Conservation (phyloP, 352 stramenopile genomes). For the Blastocystis sp. region DNA sequence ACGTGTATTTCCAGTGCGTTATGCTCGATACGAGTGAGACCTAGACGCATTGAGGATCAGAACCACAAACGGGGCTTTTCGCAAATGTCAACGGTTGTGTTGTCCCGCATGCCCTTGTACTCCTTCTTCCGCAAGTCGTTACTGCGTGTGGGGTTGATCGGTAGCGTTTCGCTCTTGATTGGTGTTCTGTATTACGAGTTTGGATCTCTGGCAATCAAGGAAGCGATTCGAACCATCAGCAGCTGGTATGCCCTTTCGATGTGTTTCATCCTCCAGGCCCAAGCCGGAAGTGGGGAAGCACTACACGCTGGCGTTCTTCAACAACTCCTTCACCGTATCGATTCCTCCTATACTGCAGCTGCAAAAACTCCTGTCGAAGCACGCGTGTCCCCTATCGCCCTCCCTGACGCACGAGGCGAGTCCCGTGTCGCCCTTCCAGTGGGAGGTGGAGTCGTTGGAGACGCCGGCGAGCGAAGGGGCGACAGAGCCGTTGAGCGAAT, state of each 20-base stretch:
- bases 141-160: not conserved
- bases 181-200: not conserved
- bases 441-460: not conserved
- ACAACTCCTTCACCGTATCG: not conserved
- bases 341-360: not conserved
- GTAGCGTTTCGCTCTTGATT: not conserved
- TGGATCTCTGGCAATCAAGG: not conserved
- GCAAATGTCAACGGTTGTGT: conserved; percentile 28
- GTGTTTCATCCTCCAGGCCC: not conserved
- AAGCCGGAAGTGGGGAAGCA: not conserved
- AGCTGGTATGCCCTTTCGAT: not conserved
- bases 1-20: conserved; percentile 35
- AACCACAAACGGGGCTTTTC: conserved; percentile 3
- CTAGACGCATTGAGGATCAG: conserved; percentile 1
- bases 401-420: not conserved
- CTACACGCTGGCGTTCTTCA: not conserved
- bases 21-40: not conserved
- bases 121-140: conserved; percentile 8
- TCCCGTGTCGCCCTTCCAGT: not conserved
- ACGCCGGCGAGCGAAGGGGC: not conserved
- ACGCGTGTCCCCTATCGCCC: not conserved
- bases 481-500: no score
- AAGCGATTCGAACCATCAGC: not conserved
- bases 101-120: conserved; percentile 23
- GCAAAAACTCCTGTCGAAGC: not conserved